phyloP scores from a whole-genome alignment of 257 asterid species.

The Striga asiatica region DNA sequence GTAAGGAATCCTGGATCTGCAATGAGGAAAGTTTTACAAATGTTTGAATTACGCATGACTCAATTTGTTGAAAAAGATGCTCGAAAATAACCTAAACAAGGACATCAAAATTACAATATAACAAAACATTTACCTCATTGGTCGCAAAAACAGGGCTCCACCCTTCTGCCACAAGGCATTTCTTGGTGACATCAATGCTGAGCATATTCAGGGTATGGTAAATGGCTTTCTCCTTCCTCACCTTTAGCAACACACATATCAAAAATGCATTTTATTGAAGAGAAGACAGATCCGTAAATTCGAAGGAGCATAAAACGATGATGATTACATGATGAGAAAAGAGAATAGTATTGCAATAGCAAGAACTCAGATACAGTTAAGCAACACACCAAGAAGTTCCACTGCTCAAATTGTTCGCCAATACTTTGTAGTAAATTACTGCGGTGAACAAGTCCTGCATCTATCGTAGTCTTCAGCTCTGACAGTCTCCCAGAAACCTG shows the following conservation, averaged over 20 bases:
- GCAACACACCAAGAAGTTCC: neutral
- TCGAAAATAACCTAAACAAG: neutral
- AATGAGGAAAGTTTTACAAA: neutral
- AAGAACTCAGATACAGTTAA: neutral
- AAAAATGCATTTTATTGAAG: constrained; percentile 9
- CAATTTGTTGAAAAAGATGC: neutral
- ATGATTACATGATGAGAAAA: neutral
- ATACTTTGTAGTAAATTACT: constrained; percentile 53
- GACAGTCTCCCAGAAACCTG: constrained; percentile 83
- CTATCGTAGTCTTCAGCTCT: constrained; percentile 86
- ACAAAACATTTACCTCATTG: constrained; percentile 47
- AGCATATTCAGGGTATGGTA: constrained; percentile 97
- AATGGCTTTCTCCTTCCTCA: constrained; percentile 80
- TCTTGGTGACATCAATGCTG: constrained; percentile 91
- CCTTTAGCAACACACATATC: constrained; percentile 43
- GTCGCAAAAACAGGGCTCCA: constrained; percentile 97
- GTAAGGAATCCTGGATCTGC: constrained; percentile 84
- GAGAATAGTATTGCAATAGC: neutral
- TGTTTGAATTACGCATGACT: constrained; percentile 4
- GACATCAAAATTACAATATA: neutral
- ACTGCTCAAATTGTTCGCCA: neutral
- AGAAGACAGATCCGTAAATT: neutral
- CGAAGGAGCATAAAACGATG: neutral
- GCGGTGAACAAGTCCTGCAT: constrained; percentile 84
- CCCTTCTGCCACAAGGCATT: constrained; percentile 98